Conservation (phyloP, 805 yeast species). For the Barnettozyma pratensis region DNA sequence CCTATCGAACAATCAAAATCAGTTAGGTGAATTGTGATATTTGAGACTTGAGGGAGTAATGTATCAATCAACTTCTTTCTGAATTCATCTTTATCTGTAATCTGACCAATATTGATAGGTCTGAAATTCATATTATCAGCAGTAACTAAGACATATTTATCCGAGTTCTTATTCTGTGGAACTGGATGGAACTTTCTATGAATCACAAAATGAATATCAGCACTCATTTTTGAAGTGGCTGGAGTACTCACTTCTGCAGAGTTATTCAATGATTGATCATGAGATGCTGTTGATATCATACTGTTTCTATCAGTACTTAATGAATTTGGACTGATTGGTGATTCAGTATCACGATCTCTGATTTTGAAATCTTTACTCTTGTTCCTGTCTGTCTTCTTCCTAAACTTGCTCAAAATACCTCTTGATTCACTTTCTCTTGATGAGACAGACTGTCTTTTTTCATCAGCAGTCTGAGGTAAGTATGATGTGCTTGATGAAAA, state of each 20-base stretch:
- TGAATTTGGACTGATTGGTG: conserved; percentile 18
- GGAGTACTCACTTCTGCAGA: background rate
- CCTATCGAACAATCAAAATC: conserved; percentile 64
- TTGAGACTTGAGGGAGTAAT: conserved; percentile 26
- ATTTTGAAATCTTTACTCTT: conserved; percentile 11
- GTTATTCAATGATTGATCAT: background rate
- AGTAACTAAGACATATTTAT: conserved; percentile 49
- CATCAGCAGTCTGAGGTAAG: conserved; percentile 15
- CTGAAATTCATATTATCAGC: conserved; percentile 53
- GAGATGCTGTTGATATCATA: conserved; percentile 1
- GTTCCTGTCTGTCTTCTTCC: conserved; percentile 14
- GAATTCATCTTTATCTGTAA: conserved; percentile 29
- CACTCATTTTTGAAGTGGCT: conserved; percentile 5
- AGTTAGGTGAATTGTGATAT: conserved; percentile 50
- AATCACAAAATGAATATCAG: conserved; percentile 18
- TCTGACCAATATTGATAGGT: conserved; percentile 38
- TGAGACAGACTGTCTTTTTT: conserved; percentile 10
- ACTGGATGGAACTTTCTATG: conserved; percentile 36
- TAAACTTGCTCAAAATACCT: conserved; percentile 20
- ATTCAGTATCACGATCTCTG: conserved; percentile 4
- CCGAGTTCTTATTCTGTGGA: conserved; percentile 27
- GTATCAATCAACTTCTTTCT: conserved; percentile 36
- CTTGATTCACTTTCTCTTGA: conserved; percentile 13
- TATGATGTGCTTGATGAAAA: conserved; percentile 33
- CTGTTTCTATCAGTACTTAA: conserved; percentile 8